Base-by-base conservation (phyloP, 2,329 filamentous ascomycete species). In the Didymella arachidicola region DNA sequence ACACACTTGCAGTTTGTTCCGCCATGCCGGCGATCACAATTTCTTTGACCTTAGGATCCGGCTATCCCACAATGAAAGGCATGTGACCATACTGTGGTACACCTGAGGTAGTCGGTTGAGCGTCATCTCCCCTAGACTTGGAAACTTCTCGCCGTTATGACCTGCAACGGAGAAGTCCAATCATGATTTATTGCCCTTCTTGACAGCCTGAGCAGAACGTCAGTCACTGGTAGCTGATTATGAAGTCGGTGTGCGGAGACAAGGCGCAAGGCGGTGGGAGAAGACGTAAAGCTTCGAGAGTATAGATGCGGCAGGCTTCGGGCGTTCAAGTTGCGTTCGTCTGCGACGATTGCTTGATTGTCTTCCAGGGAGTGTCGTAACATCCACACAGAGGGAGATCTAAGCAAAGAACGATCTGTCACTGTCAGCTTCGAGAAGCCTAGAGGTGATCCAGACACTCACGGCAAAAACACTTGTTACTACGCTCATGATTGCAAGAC, bases 1-100 rank as follows among this genome's bases (percentile, higher is more conserved):
- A 56, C 3, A 56, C 3, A 57, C 53, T 18, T 60, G 49, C 48
- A 66, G 32, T 25, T 25, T 63, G 64, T n/a, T 61, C 59, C 11
- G 50, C 56, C 14, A 60, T 18, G 12, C 53, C 56, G 12, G 48
- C 38, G 22, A 60, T 41, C 29, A 48, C 49, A 19, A 63, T 47
- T 10, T 57, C 34, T 36, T 57, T 54, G 19, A 56, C 56, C 30
- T 61, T 19, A 48, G 38, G 56, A 2, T 53, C 43, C 44, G 62
- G 63, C 16, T 50, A 2, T 4, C 59, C 57, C 12, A 61, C 46
- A 1, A 53, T 53, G 30, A 57, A 60, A 16, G 59, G 57, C 14
- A 67, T 47, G 27, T 66, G 61, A 3, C 41, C 18, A 19, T 47
- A 22, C 22, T 1, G 22, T 22, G 22, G 22, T 22, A 41, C 1